phyloP scores from a whole-genome alignment of 306 rosid species.

The Lotus japonicus region DNA sequence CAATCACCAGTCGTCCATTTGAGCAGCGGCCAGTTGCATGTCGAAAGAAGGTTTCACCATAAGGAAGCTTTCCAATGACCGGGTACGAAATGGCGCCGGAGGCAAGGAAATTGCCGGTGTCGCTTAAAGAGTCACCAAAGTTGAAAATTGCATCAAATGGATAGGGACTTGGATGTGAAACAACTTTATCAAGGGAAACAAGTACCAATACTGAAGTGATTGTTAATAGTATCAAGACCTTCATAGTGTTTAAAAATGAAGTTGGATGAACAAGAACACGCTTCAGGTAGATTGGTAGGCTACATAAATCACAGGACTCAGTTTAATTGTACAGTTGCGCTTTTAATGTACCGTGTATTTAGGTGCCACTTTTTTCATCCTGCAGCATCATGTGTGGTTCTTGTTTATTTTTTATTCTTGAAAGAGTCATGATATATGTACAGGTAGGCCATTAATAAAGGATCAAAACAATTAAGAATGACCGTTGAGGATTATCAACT shows the following conservation, averaged over 20 bases:
- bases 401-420: neutral
- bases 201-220: neutral
- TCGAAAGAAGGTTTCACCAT: constrained; percentile 61
- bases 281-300: neutral
- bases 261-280: neutral
- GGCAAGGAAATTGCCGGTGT: constrained; percentile 61
- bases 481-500: neutral
- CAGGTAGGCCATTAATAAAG: neutral
- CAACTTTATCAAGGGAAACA: constrained; percentile 13
- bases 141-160: constrained; percentile 51
- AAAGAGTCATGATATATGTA: neutral
- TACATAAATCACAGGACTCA: neutral
- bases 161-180: constrained; percentile 15
- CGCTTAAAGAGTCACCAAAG: constrained; percentile 81
- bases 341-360: neutral
- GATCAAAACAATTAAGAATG: neutral
- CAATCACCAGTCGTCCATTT: constrained; percentile 59
- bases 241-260: constrained; percentile 20
- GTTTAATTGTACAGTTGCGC: constrained; percentile 18
- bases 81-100: constrained; percentile 43
- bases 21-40: constrained; percentile 70
- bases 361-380: neutral
- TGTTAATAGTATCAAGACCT: constrained; percentile 7
- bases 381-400: neutral
- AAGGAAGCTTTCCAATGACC: constrained; percentile 59